phyloP scores from a whole-genome alignment of 2,329 filamentous ascomycete species.

The Monilinia polystroma region DNA sequence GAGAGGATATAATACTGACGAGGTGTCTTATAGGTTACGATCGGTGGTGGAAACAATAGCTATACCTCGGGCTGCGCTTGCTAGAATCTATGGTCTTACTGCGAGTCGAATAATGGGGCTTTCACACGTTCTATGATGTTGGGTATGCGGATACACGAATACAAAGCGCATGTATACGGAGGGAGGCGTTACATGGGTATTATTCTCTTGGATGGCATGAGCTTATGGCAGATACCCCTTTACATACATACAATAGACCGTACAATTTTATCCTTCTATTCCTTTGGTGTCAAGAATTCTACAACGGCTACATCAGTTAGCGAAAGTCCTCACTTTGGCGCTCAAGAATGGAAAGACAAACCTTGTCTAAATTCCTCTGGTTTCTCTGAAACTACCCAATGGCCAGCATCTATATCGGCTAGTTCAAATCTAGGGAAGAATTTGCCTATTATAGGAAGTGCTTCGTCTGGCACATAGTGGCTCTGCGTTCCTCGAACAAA shows the following conservation, averaged over 20 bases:
- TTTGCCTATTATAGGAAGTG: slow-evolving; percentile 71
- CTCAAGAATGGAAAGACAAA: slow-evolving; percentile 43
- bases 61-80: slow-evolving; percentile 21
- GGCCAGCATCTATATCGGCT: slow-evolving; percentile 73
- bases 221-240: slow-evolving; percentile 39
- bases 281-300: slow-evolving; percentile 56
- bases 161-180: slow-evolving; percentile 10
- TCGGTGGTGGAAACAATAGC: not conserved
- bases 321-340: not conserved
- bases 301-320: slow-evolving; percentile 53
- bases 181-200: slow-evolving; percentile 26
- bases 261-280: slow-evolving; percentile 43
- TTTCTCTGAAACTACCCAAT: slow-evolving; percentile 90
- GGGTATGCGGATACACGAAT: not conserved
- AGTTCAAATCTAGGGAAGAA: slow-evolving; percentile 80
- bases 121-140: not conserved
- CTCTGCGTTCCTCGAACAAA: slow-evolving; percentile 78
- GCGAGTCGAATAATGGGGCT: not conserved
- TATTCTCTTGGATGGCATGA: slow-evolving; percentile 26
- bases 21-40: slow-evolving; percentile 26
- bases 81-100: slow-evolving; percentile 1
- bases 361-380: slow-evolving; percentile 75
- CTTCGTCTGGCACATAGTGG: slow-evolving; percentile 78
- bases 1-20: slow-evolving; percentile 26
- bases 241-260: slow-evolving; percentile 35